Base-by-base conservation (phyloP, 345 rosid genomes). In the Populus deltoides region DNA sequence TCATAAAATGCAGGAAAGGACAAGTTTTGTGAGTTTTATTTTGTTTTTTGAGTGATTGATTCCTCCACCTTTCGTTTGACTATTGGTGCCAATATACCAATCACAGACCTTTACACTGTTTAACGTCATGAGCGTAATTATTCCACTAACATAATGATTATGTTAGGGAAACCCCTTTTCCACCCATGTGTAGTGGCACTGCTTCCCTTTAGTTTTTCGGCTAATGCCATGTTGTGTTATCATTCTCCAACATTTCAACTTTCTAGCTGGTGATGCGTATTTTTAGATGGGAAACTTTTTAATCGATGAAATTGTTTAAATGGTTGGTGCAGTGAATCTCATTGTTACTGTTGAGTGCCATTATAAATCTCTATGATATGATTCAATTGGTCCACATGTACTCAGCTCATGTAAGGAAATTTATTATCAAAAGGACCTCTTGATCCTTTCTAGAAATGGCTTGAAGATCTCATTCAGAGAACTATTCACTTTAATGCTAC, bases 71-170 rank as follows among this genome's bases (percentile, higher is more conserved):
- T 16, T 6, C 55, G 53, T 29, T 66, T 81, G 77, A 81, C 65
- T 59, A 45, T 65, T 31, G 76, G 65, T 51, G 68, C 75, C 62
- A 73, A 72, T n/a, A 72, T n/a, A 51, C 15, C 53, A 45, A 17
- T 25, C 36, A 66, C 61, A 57, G 0, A 57, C 22, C 77, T 66
- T 59, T 77, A 47, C 79, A 63, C 79, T 75, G 68, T 70, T 11
- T 71, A 62, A 16, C 41, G 27, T 59, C 43, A 77, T 45, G 69
- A 77, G 51, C 66, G 49, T 38, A 35, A 31, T 74, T 49, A 73
- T 77, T 77, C 81, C 65, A 45, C 65, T 62, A 68, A 67, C 75
- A 71, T 45, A 81, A 81, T 81, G 81, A 77, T 81, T 81, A 68
- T 38, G 81, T 33, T 62, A 17, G 16, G 71, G 79, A 74, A 75